Evolutionary conservation across 331 rosid species (phyloP).

Genomic region (Cydonia oblonga): DNA sequence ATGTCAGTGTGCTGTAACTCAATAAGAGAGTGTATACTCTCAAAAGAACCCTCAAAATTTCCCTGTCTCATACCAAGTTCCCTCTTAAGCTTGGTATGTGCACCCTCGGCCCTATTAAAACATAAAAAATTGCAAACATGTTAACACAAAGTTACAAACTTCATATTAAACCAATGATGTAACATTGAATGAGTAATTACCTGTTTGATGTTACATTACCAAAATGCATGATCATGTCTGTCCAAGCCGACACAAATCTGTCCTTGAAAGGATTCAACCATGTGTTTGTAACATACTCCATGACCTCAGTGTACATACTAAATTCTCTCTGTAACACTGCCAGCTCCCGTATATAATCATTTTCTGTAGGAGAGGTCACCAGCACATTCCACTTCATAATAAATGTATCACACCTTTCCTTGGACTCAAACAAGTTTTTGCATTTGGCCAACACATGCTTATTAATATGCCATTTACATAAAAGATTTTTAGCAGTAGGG

Average conservation of each 20-base stretch:
- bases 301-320: slow-evolving; percentile 1
- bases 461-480: slow-evolving; percentile 1
- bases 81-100: slow-evolving; percentile 6
- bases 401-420: slow-evolving; percentile 5
- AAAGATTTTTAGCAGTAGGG: background rate
- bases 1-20: slow-evolving; percentile 5
- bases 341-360: background rate
- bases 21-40: background rate
- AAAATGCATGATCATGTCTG: slow-evolving; percentile 9
- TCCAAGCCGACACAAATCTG: slow-evolving; percentile 5
- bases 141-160: background rate
- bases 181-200: background rate
- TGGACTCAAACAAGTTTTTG: slow-evolving; percentile 3
- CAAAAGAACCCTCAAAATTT: slow-evolving; percentile 8
- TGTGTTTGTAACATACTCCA: slow-evolving; percentile 2
- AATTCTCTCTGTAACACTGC: slow-evolving; percentile 5
- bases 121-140: background rate
- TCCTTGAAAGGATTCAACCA: slow-evolving; percentile 7
- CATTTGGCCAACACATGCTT: slow-evolving; percentile 8
- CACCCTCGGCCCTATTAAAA: background rate
- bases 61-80: slow-evolving; percentile 1
- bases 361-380: background rate
- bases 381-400: slow-evolving; percentile 5
- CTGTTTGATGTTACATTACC: slow-evolving; percentile 7
- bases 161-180: background rate